phyloP scores from a whole-genome alignment of 148 eudicot species.

The Rhododendron molle region DNA sequence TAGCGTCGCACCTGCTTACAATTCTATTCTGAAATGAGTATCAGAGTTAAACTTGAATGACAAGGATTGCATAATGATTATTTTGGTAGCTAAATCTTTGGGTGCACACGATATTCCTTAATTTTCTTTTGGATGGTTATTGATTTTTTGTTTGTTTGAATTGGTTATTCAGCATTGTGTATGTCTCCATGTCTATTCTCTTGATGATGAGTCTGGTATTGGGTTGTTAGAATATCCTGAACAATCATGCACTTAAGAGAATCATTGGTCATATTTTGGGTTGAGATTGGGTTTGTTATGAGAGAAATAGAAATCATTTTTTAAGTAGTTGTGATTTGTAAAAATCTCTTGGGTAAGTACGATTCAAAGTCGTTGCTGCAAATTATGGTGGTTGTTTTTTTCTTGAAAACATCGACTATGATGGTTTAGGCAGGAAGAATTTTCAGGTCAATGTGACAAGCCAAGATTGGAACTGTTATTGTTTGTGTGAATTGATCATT shows the following conservation, averaged over 20 bases:
- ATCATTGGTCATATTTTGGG: background rate
- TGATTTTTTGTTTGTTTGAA: background rate
- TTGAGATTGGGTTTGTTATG: background rate
- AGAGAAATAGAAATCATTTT: background rate
- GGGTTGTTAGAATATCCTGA: background rate
- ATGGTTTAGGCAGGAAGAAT: background rate
- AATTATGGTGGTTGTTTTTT: background rate
- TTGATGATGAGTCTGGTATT: background rate
- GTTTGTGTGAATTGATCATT: background rate
- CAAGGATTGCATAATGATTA: background rate
- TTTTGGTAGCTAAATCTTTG: background rate
- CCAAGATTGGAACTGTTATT: background rate
- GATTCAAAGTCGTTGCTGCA: background rate
- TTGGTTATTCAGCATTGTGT: background rate
- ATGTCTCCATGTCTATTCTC: background rate
- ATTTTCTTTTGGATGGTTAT: background rate
- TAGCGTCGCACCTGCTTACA: background rate
- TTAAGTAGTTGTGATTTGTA: background rate
- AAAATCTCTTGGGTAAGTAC: background rate
- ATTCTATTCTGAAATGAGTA: background rate
- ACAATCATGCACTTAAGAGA: background rate
- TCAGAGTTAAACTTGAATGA: background rate
- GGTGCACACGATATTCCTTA: background rate
- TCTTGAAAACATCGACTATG: background rate
- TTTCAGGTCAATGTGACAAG: background rate